phyloP scores from a whole-genome alignment of 331 rosid species.

The Quercus phellos region DNA sequence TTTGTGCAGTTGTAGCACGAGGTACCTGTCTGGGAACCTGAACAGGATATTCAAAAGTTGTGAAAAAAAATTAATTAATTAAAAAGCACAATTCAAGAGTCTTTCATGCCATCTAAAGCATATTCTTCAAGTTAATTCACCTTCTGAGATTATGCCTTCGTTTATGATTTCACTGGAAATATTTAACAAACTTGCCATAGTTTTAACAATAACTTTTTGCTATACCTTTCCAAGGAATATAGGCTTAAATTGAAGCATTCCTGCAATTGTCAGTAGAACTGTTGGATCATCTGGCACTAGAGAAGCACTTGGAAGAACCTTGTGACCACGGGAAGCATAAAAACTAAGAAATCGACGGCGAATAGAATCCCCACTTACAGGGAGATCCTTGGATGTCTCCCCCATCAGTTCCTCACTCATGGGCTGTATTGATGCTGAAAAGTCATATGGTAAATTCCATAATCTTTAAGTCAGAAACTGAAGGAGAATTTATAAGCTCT shows the following conservation, averaged over 20 bases:
- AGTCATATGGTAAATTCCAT: constrained; percentile 18
- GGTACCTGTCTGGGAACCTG: constrained; percentile 69
- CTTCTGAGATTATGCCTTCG: neutral
- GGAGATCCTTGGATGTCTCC: constrained; percentile 28
- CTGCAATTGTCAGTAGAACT: constrained; percentile 81
- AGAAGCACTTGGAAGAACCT: constrained; percentile 83
- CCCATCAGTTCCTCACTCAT: constrained; percentile 30
- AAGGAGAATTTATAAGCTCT: constrained; percentile 7
- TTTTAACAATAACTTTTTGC: neutral
- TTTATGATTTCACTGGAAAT: neutral
- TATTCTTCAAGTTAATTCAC: neutral
- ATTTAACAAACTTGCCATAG: neutral
- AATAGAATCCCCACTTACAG: constrained; percentile 69
- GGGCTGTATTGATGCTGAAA: constrained; percentile 56
- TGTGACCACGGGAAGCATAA: constrained; percentile 81
- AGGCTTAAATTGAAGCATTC: constrained; percentile 97
- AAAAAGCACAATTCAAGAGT: neutral
- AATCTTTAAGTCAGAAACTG: neutral
- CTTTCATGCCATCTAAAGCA: neutral
- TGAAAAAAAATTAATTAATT: neutral
- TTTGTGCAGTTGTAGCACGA: constrained; percentile 77
- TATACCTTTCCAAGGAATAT: constrained; percentile 79
- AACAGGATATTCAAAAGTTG: constrained; percentile 5
- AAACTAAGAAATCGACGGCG: constrained; percentile 58
- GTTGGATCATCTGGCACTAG: constrained; percentile 91